Base-by-base conservation (phyloP, 2,329 filamentous ascomycete species). In the Knoxdaviesia proteae region DNA sequence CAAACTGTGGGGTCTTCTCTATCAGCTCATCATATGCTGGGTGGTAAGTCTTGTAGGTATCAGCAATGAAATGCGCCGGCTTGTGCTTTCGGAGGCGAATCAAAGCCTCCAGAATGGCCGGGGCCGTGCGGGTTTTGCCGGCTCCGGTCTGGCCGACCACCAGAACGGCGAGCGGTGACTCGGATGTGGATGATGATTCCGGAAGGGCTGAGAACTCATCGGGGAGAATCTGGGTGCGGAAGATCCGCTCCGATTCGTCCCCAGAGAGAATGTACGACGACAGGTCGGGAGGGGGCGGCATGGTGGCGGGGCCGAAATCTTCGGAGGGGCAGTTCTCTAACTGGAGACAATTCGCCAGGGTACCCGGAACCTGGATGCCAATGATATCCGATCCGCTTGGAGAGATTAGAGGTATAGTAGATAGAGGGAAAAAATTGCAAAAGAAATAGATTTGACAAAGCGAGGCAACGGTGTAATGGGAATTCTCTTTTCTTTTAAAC, bases 21-120 rank as follows among this genome's bases (percentile, higher is more conserved):
- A 20, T 20, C 11, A 52, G 47, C 5, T 59, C 47, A 9, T 47
- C 32, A 51, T 64, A 65, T 11, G 54, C 46, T 0, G 64, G 64
- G 51, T 68, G 64, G 53, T 65, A 61, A 4, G 59, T 58, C 49
- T 68, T 68, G 59, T 64, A 66, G 29, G 61, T 61, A 56, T 67
- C 64, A 43, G 64, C 63, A 44, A 67, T 61, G 47, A 68, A 58
- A 53, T 68, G 64, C 11, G 56, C 57, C 11, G 45, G 11, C 7
- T 30, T 8, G 32, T 42, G 10, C 20, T 42, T 36, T 42, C 45
- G 37, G 39, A 46, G 40, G 9, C 42, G 32, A 11, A 38, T 32
- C 31, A 67, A 49, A 39, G 59, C 58, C 4, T 47, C 40, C 11
- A 56, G 52, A 41, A 67, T 51, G 34, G 52, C 49, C 3, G 61